These are phyloP conservation scores for Aspergillus unguis DNA, from an alignment of 2,329 filamentous ascomycete species.

Conservation along the genomic window DNA sequence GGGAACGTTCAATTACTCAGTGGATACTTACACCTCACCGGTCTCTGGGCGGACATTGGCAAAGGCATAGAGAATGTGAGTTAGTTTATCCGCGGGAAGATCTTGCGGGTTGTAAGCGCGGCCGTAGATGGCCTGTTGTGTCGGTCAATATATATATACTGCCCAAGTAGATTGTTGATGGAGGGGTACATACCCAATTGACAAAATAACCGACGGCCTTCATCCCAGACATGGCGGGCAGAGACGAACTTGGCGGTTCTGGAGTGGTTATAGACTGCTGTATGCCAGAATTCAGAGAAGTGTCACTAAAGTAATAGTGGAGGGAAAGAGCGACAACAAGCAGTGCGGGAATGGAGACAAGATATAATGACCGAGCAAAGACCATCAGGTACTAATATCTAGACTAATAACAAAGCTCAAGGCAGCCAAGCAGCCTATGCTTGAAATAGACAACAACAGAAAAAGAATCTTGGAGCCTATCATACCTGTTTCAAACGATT, in stretches of 20 bases:
- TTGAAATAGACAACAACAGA: constrained; percentile 8
- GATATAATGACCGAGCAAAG: constrained; percentile 7
- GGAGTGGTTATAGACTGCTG: constrained; percentile 6
- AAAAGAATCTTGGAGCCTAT: constrained; percentile 24
- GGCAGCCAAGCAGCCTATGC: constrained; percentile 1
- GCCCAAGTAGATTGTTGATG: neutral
- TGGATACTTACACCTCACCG: constrained; percentile 66
- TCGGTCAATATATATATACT: neutral
- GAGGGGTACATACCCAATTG: constrained; percentile 39
- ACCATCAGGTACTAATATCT: constrained; percentile 6
- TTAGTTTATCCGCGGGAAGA: constrained; percentile 74
- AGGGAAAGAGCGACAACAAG: constrained; percentile 7
- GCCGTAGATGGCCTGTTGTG: constrained; percentile 70
- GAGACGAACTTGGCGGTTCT: constrained; percentile 4
- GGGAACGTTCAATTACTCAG: neutral
- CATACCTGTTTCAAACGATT: constrained; percentile 19
- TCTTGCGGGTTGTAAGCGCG: constrained; percentile 79
- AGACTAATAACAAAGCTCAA: neutral
- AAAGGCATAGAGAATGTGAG: constrained; percentile 84
- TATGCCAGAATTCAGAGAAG: constrained; percentile 7
- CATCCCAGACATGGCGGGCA: constrained; percentile 26
- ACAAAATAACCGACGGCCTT: constrained; percentile 44
- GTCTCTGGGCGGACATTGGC: constrained; percentile 75
- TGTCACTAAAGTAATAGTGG: constrained; percentile 14
- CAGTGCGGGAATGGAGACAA: constrained; percentile 7